Conservation (phyloP, 306 rosid genomes). For the Oxytropis ochrocephala region DNA sequence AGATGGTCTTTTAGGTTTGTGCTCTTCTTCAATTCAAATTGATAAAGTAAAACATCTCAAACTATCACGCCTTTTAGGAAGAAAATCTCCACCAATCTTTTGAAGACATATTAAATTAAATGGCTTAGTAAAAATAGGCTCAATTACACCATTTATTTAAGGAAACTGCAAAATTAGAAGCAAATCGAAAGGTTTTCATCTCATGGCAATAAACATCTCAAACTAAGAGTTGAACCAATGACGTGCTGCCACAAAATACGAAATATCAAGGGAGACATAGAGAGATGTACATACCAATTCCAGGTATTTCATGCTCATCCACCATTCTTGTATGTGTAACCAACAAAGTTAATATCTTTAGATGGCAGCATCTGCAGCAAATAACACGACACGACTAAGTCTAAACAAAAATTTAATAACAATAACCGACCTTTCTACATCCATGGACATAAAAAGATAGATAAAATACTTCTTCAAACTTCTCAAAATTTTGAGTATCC, state of each 20-base stretch:
- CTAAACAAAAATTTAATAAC: constrained; percentile 13
- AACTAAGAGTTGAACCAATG: too few relatives aligned
- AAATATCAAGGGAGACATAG: not conserved
- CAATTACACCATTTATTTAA: not conserved
- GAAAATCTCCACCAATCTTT: not conserved
- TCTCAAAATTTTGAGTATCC: constrained; percentile 85
- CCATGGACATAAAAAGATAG: not conserved
- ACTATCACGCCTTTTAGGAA: not conserved
- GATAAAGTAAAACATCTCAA: constrained; percentile 19
- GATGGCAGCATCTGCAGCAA: too few relatives aligned
- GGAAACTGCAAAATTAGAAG: too few relatives aligned
- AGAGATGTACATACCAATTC: constrained; percentile 23
- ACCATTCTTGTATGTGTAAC: too few relatives aligned
- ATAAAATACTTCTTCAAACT: constrained; percentile 68
- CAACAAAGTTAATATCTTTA: too few relatives aligned
- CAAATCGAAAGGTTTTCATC: not conserved
- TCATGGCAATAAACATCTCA: too few relatives aligned
- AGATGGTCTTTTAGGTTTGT: constrained; percentile 75
- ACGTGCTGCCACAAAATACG: too few relatives aligned
- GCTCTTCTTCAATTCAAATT: constrained; percentile 81
- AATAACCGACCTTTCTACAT: constrained; percentile 58
- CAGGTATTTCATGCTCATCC: too few relatives aligned
- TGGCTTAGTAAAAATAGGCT: not conserved
- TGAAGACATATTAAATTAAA: not conserved
- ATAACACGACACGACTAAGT: constrained; percentile 11